Base-by-base conservation (phyloP, 2,329 filamentous ascomycete genomes). In the Penicillium sp. region DNA sequence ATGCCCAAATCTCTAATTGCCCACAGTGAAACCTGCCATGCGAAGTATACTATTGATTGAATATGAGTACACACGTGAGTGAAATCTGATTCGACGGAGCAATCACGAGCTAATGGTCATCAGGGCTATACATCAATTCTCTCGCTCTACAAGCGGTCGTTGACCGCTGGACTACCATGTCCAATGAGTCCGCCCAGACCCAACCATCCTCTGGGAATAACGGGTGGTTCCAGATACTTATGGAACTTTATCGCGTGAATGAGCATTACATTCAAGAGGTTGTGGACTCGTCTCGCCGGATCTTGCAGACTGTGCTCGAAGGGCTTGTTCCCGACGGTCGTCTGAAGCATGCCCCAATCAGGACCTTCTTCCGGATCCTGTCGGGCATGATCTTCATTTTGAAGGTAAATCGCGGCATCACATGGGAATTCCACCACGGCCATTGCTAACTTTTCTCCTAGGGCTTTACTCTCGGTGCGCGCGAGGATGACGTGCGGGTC, bases 141-240 rank as follows among this genome's bases (percentile, higher is more conserved):
- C 73, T 98, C 2, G 89, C 89, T 2, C 71, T 98, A 2, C 92
- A 98, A 66, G 92, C 92, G 14, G 88, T 96, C 3, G 87, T 96
- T 4, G 90, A 95, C 64, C 79, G 89, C 43, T 95, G 86, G 65
- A 90, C 87, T 5, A 88, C 76, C 44, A 84, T 89, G 56, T 65
- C 66, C 7, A 65, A 62, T 35, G 60, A 66, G 39, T 57, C 65
- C 51, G 41, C 57, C 4, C 56, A 61, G 40, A 48, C 49, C 6
- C 57, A 61, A 3, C 45, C 54, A 9, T 47, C 58, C 8, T 52
- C 62, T 8, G 55, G 56, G 12, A 51, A 39, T 26, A 60, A 47
- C 18, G 57, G 56, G 11, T 65, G 61, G 30, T 63, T 66, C 39
- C 55, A 59, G 12, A 59, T 63, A 15, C 51, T 68, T 26, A 67